Base-by-base conservation (phyloP, 169 alveolate genomes). In the Eimeria acervulina region DNA sequence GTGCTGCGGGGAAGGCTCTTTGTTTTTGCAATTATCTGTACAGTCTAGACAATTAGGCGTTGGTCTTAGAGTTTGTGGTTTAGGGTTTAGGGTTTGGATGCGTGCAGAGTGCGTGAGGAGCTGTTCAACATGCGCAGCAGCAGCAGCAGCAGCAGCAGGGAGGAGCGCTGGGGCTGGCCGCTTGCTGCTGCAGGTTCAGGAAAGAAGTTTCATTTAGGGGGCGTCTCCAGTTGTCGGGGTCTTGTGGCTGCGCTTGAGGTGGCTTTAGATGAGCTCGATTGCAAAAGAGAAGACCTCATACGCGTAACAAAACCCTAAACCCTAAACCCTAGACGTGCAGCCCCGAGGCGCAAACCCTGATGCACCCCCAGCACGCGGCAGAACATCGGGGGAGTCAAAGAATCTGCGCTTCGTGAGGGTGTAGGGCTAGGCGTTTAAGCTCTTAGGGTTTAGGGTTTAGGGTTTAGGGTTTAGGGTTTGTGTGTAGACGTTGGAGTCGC, bases 171-270 rank as follows among this genome's bases (percentile, higher is more conserved):
- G 66, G 31, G 90, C 95, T 28, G 61, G 78, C 63, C 78, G 78
- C 51, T 72, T 76, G 61, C 91, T 78, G 19, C 66, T 44, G 66
- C 42, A 17, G 21, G 47, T 17, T 4, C 31, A 7, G 42, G 42
- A n/a, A 36, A 47, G 26, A 42, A 51, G 23, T 51, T 78, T 23
- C 89, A 78, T 42, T 42, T 78, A 42, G 89, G 89, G 36, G 89
- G 89, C 44, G 83, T 91, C 76, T 74, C 90, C 42, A 91, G 83
- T 23, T 74, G 90, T 52, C 23, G 80, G 52, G 95, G 95, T 31
- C 63, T 91, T 40, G 91, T 91, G 38, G 83, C 68, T 1, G 61
- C 81, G 2, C 90, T 91, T 4, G 90, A 91, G n/a, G 13, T 52
- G 36, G 80, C 44, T 2, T 44, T 91, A 28, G 90, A 74, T 17